phyloP scores from a whole-genome alignment of 176 grass and related monocot genomes.

The Pontederia paniculata region DNA sequence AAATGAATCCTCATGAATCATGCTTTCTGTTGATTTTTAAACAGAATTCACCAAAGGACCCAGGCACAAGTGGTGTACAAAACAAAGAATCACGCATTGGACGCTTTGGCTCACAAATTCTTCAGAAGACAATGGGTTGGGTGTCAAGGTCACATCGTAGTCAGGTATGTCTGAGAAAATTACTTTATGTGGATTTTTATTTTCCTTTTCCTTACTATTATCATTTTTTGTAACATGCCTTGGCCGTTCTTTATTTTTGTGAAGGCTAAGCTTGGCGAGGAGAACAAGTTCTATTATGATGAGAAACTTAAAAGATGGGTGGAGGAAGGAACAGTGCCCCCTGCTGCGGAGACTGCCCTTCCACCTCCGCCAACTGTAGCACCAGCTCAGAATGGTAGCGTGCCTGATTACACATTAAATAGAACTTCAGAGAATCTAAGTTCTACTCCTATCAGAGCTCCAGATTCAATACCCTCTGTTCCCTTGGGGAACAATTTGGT shows the following conservation, averaged over 20 bases:
- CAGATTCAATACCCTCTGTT: conserved; percentile 27
- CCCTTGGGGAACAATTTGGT: conserved; percentile 32
- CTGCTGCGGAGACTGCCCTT: conserved; percentile 52
- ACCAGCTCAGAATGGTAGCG: conserved; percentile 44
- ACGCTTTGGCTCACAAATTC: conserved; percentile 53
- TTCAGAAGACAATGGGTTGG: conserved; percentile 68
- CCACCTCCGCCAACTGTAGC: conserved; percentile 68
- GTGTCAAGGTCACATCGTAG: conserved; percentile 61
- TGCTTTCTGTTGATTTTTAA: conserved; percentile 9
- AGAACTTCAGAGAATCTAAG: conserved; percentile 24
- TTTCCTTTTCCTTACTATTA: conserved; percentile 1
- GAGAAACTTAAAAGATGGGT: conserved; percentile 93
- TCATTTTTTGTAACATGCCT: background rate
- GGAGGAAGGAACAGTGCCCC: conserved; percentile 74
- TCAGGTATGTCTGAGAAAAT: conserved; percentile 44
- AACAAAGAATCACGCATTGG: conserved; percentile 68
- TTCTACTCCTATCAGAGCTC: conserved; percentile 31
- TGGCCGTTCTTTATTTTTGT: background rate
- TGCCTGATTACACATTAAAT: conserved; percentile 42
- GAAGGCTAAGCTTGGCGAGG: conserved; percentile 86
- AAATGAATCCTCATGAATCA: conserved; percentile 1
- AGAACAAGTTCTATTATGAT: conserved; percentile 97
- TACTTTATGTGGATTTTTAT: background rate
- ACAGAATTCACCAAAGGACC: conserved; percentile 29
- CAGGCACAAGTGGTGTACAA: conserved; percentile 31